Percentiles rank a stretch among this genome's conserved stretches.
phyloP scores from a whole-genome alignment of 1,284 basidiomycete genomes.

The Rhodotorula mucilaginosa region DNA sequence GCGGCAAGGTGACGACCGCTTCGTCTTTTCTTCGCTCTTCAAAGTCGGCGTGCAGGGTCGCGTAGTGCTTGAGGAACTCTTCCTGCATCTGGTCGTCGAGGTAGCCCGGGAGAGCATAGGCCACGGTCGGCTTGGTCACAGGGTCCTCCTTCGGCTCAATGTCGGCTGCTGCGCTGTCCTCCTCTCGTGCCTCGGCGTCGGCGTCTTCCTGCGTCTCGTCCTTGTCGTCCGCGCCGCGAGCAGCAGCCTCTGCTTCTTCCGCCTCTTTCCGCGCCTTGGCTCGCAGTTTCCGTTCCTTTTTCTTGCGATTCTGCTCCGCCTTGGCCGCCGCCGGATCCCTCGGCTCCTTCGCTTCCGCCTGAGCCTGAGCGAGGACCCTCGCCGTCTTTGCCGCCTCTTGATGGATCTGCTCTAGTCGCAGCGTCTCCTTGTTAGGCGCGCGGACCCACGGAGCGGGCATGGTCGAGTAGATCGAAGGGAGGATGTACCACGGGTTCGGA shows the following conservation, averaged over 20 bases:
- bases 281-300: constrained; percentile 9
- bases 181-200: neutral
- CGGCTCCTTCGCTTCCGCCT: neutral
- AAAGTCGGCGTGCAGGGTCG: neutral
- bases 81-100: constrained; percentile 6
- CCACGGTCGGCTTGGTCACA: neutral
- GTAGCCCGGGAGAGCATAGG: constrained; percentile 7
- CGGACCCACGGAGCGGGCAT: constrained; percentile 5
- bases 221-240: neutral
- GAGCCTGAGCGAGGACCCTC: neutral
- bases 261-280: constrained; percentile 9
- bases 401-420: constrained; percentile 1
- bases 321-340: constrained; percentile 3
- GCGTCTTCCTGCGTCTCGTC: neutral
- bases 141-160: neutral
- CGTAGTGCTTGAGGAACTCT: constrained; percentile 4
- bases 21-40: constrained; percentile 1
- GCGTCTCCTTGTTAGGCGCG: constrained; percentile 2
- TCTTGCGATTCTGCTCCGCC: constrained; percentile 15
- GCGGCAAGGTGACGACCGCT: constrained; percentile 4
- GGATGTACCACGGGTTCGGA: constrained; percentile 11
- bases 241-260: neutral
- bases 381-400: neutral
- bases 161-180: neutral
- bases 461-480: constrained; percentile 3